Evolutionary conservation across 169 alveolate genomes (phyloP).

Genomic region (Cystoisospora suis): DNA sequence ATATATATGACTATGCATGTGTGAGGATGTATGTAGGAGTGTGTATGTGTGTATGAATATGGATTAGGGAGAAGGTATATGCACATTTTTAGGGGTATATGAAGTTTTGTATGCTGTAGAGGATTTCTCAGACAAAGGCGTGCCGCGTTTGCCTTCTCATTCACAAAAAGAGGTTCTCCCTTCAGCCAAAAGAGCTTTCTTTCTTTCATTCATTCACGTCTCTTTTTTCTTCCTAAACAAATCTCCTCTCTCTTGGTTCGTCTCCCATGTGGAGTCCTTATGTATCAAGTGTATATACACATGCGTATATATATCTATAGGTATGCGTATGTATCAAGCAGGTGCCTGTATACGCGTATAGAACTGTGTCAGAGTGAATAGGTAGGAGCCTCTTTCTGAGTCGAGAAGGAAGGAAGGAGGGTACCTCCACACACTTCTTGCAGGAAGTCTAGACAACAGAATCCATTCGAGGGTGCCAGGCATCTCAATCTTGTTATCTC

Average conservation of each 20-base stretch:
- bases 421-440: neutral
- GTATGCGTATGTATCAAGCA: neutral
- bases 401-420: neutral
- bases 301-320: neutral
- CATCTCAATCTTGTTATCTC: neutral
- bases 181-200: too few relatives aligned
- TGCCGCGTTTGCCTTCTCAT: too few relatives aligned
- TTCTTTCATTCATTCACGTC: too few relatives aligned
- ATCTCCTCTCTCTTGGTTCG: too few relatives aligned
- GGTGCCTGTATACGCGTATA: neutral
- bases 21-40: neutral
- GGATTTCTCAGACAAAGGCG: too few relatives aligned
- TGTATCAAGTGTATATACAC: too few relatives aligned
- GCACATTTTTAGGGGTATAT: too few relatives aligned
- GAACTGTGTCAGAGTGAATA: neutral
- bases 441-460: too few relatives aligned
- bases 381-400: neutral
- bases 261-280: too few relatives aligned
- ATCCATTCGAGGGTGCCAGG: neutral
- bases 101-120: too few relatives aligned
- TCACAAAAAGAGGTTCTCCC: too few relatives aligned
- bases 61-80: neutral
- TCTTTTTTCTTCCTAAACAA: too few relatives aligned
- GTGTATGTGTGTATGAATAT: neutral
- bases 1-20: neutral